Evolutionary conservation across 371 early-diverging fungal genomes (phyloP).

Genomic region (Funneliformis caledonium): DNA sequence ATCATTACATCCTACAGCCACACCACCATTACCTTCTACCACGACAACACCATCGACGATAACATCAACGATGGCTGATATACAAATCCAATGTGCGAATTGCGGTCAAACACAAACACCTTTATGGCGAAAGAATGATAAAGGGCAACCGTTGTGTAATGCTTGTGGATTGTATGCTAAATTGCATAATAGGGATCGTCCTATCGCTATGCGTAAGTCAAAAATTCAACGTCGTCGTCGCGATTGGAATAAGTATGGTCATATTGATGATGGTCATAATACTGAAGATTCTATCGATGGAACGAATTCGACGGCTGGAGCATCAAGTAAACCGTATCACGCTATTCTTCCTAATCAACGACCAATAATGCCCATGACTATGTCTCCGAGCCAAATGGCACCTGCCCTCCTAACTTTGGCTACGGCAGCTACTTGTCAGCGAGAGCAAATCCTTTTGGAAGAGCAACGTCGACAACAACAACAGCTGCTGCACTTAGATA

Average conservation of each 20-base stretch:
- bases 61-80: slow-evolving; percentile 25
- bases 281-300: slow-evolving; percentile 8
- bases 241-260: slow-evolving; percentile 50
- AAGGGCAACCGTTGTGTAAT: slow-evolving; percentile 84
- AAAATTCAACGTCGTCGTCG: slow-evolving; percentile 69
- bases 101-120: slow-evolving; percentile 87
- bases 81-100: slow-evolving; percentile 65
- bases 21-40: background rate
- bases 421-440: slow-evolving; percentile 32
- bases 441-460: slow-evolving; percentile 22
- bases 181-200: slow-evolving; percentile 72
- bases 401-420: slow-evolving; percentile 38
- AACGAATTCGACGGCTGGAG: background rate
- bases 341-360: slow-evolving; percentile 28
- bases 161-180: slow-evolving; percentile 90
- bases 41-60: background rate
- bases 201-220: slow-evolving; percentile 65
- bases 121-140: slow-evolving; percentile 83
- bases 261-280: slow-evolving; percentile 25
- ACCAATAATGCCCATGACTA: slow-evolving; percentile 23
- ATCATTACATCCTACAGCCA: background rate
- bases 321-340: background rate
- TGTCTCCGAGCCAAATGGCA: slow-evolving; percentile 24
- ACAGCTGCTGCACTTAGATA: background rate
- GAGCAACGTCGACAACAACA: slow-evolving; percentile 17